Evolutionary conservation across 2,329 filamentous ascomycete species (phyloP).

Genomic region (Coniosporium tulheliwenetii): DNA sequence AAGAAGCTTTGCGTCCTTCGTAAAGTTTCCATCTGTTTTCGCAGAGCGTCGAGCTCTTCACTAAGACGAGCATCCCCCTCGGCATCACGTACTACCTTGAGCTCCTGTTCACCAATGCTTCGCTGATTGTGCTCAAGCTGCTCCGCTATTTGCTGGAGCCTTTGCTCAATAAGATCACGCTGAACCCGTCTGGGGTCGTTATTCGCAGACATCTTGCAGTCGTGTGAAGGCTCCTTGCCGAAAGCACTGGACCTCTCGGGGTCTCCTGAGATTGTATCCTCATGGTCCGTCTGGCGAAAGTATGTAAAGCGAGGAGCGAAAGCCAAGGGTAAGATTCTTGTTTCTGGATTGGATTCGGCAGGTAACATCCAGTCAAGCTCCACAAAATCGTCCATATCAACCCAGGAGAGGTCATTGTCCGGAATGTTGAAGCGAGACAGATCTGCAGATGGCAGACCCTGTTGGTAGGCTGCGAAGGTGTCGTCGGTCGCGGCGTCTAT

Average conservation of each 20-base stretch:
- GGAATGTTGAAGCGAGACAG: constrained; percentile 88
- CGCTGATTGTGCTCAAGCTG: constrained; percentile 65
- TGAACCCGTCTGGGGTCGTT: constrained; percentile 77
- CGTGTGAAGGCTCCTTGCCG: constrained; percentile 82
- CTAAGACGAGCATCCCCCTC: constrained; percentile 26
- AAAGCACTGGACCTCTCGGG: constrained; percentile 75
- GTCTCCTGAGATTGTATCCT: constrained; percentile 63
- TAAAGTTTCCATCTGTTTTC: constrained; percentile 40
- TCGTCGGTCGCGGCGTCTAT: constrained; percentile 52
- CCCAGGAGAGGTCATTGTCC: constrained; percentile 89
- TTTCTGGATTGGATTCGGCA: constrained; percentile 77
- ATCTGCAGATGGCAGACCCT: constrained; percentile 33
- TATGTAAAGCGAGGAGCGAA: constrained; percentile 94
- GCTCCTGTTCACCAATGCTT: constrained; percentile 59
- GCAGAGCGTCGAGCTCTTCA: constrained; percentile 39
- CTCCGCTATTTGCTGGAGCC: constrained; percentile 60
- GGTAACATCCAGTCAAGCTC: constrained; percentile 94
- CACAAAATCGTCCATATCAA: constrained; percentile 99
- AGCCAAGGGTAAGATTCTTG: constrained; percentile 81
- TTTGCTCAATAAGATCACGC: constrained; percentile 65
- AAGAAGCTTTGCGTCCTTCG: constrained; percentile 44
- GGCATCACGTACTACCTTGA: constrained; percentile 40
- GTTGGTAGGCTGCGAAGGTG: constrained; percentile 37
- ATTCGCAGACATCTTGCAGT: constrained; percentile 71
- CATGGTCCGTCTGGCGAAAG: constrained; percentile 90